These are phyloP conservation scores for Buddleja alternifolia DNA, from an alignment of 257 asterid species.

Conservation along the genomic window DNA sequence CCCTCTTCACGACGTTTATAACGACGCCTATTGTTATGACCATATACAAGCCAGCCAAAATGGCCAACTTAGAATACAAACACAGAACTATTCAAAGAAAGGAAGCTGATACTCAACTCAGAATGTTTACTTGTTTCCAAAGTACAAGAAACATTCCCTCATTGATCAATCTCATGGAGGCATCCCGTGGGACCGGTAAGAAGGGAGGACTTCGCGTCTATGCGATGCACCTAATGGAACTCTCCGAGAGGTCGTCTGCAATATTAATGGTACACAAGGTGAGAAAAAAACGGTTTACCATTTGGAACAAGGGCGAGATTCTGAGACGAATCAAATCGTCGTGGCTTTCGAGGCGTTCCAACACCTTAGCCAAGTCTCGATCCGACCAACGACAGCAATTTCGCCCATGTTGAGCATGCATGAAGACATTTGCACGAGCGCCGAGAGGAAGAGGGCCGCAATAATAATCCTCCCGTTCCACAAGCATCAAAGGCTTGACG, in stretches of 20 bases:
- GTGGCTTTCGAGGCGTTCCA: constrained; percentile 63
- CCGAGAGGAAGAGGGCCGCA: constrained; percentile 48
- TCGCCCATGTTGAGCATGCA: constrained; percentile 57
- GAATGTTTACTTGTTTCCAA: constrained; percentile 56
- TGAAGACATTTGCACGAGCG: constrained; percentile 49
- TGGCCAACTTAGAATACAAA: constrained; percentile 34
- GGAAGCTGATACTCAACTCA: constrained; percentile 40
- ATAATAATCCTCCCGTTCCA: constrained; percentile 55
- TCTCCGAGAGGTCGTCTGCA: constrained; percentile 62
- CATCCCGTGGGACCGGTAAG: constrained; percentile 58
- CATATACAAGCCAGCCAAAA: constrained; percentile 57
- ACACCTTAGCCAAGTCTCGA: constrained; percentile 48
- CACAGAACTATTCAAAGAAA: constrained; percentile 51
- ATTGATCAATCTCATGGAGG: constrained; percentile 56
- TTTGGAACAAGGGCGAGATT: constrained; percentile 41
- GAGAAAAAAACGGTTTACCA: constrained; percentile 47
- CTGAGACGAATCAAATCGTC: constrained; percentile 45
- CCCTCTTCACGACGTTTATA: constrained; percentile 63
- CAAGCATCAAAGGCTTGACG: constrained; percentile 54
- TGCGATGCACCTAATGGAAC: constrained; percentile 66
- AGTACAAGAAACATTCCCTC: constrained; percentile 54
- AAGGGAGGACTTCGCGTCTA: constrained; percentile 51
- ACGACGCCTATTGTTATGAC: constrained; percentile 60
- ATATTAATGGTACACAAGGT: constrained; percentile 65
- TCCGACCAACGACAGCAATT: constrained; percentile 53